Evolutionary conservation across 2,329 filamentous ascomycete species (phyloP), one percentile per base, ranked within the genome.

Genomic region (Epichloe gansuensis): DNA sequence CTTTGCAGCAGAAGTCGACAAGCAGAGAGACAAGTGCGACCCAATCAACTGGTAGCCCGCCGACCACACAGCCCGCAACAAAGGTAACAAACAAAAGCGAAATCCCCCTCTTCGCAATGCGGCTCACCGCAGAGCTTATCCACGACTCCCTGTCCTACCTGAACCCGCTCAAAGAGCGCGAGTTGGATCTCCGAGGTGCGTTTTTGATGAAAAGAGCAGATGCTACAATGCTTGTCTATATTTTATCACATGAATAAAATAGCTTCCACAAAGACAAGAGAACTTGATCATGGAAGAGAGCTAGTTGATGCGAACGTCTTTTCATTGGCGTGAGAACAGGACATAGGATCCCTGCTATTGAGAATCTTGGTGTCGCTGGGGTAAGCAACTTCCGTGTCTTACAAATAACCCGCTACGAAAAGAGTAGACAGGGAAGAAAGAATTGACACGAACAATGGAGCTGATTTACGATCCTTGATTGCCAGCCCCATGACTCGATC

Each of bases 151-250:
- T 95, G 62, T 96, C 91, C 70, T 98, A 96, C 79, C 86, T 97
- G 73, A 98, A 97, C 74, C 91, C 91, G 69, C 81, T 98, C 71
- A 95, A 93, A 75, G 93, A 98, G 80, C 89, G 93, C 72, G 93
- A 98, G 81, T 83, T 98, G 70, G 91, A 97, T 78, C 88, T 98
- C 65, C 85, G 93, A 95, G 93, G 93, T 97, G 87, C 83, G 90
- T 73, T 65, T 15, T 38, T 47, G n/a, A 82, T 58, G 86, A 86
- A 89, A 95, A 89, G 89, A 83, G 78, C 88, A 91, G 90, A 93
- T 95, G 82, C 89, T 95, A 88, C 88, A 90, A 25, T 28, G 21
- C 81, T 62, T 47, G 54, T 54, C 48, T 56, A 45, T 49, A n/a
- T 39, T 37, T 7, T 25, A 23, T 39, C 13, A 38, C 17, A 37